Evolutionary conservation across 1,139 yeast genomes (phyloP).

Genomic region (Nakaseomyces nivariensis): DNA sequence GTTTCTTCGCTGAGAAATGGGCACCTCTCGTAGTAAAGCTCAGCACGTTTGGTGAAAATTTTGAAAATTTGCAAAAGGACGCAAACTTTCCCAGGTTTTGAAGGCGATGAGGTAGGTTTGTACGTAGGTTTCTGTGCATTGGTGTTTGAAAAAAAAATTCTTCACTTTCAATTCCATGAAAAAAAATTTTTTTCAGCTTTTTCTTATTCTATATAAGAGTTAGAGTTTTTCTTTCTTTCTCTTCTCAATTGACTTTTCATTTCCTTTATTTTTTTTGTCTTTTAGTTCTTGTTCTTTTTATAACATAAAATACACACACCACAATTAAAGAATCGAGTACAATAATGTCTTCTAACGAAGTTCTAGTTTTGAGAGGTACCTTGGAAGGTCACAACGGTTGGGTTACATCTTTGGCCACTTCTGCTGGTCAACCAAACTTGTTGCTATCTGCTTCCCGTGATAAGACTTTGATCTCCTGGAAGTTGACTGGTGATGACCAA

Average conservation of each 20-base stretch:
- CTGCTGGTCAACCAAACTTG: constrained; percentile 97
- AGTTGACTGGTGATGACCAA: constrained; percentile 94
- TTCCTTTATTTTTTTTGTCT: not conserved
- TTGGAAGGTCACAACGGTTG: constrained; percentile 90
- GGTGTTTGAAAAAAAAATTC: not conserved
- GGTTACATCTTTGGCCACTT: constrained; percentile 98
- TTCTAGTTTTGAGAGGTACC: constrained; percentile 99
- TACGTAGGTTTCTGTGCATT: not conserved
- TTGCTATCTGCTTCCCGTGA: constrained; percentile 98
- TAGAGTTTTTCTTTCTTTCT: not conserved
- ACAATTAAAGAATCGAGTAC: constrained; percentile 3
- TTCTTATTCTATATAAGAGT: constrained; percentile 5
- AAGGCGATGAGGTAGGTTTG: not conserved
- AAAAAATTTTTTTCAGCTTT: not conserved
- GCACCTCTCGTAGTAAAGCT: constrained; percentile 13
- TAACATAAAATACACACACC: not conserved
- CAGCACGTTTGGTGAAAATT: constrained; percentile 20
- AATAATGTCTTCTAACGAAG: constrained; percentile 57
- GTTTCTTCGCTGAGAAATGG: not conserved
- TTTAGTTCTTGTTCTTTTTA: not conserved
- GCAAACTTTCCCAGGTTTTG: constrained; percentile 5
- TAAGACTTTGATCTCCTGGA: constrained; percentile 97
- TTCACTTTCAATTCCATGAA: not conserved
- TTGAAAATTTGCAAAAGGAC: constrained; percentile 4
- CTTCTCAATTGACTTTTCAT: not conserved